phyloP scores from a whole-genome alignment of 23 red algal genomes.

The Pyropia haitanensis region DNA sequence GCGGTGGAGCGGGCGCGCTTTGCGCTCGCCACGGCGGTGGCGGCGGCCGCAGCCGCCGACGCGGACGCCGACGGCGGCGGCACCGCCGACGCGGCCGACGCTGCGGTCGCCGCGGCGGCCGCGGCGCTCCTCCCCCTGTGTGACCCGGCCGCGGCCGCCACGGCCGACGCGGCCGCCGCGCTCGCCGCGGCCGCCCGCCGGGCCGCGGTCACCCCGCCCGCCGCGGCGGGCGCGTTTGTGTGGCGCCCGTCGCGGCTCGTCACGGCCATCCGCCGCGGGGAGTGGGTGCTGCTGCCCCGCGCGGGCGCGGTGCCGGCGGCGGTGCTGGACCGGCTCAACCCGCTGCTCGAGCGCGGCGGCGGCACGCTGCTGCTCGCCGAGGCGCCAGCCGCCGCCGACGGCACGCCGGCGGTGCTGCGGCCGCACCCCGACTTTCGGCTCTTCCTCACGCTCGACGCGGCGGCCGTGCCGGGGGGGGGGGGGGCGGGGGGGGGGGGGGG shows the following conservation, averaged over 20 bases:
- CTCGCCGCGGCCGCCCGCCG: too few species aligned
- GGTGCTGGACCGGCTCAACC: constrained; percentile 84
- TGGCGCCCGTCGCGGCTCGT: constrained; percentile 70
- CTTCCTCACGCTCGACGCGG: constrained; percentile 39
- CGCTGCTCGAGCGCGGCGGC: constrained; percentile 61
- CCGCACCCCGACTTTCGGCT: constrained; percentile 81
- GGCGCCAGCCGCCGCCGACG: constrained; percentile 32
- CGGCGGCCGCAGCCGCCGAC: too few species aligned
- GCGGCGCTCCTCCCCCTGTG: too few species aligned
- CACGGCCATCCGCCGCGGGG: constrained; percentile 54
- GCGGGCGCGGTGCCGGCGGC: constrained; percentile 67
- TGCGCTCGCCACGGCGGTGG: too few species aligned
- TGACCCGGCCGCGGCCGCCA: too few species aligned
- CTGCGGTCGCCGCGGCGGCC: too few species aligned
- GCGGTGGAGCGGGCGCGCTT: too few species aligned
- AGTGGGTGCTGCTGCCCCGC: constrained; percentile 65
- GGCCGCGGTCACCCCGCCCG: too few species aligned
- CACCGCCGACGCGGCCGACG: too few species aligned
- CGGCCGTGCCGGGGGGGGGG: background rate
- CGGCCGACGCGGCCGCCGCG: too few species aligned
- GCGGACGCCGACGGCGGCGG: too few species aligned
- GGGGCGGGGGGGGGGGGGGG: background rate
- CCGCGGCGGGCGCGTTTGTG: constrained; percentile 22
- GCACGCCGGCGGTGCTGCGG: constrained; percentile 27
- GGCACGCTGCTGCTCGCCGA: constrained; percentile 25